These are phyloP conservation scores for Trametes versicolor DNA, from an alignment of 1,284 basidiomycete genomes.

Conservation along the genomic window DNA sequence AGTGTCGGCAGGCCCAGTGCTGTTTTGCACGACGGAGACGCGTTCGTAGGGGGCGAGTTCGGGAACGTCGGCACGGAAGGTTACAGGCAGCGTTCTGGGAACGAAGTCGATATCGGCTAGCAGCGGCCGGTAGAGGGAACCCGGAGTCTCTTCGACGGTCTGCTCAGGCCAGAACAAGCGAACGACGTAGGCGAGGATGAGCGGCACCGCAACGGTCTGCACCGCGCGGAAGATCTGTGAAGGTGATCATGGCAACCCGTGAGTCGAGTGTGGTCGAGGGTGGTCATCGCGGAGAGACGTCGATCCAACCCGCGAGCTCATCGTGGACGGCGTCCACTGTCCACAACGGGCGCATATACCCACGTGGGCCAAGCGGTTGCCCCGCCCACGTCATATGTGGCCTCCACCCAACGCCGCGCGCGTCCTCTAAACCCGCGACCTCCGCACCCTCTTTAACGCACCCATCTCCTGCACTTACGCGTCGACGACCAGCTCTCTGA, in stretches of 20 bases:
- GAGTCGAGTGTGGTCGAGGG: not conserved
- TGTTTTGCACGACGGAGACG: conserved; percentile 28
- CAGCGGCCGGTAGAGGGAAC: conserved; percentile 34
- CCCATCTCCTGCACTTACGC: conserved; percentile 10
- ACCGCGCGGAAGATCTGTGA: conserved; percentile 30
- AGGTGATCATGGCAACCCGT: conserved; percentile 31
- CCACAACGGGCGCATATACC: conserved; percentile 13
- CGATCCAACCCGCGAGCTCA: conserved; percentile 23
- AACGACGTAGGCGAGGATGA: conserved; percentile 27
- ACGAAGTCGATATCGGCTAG: conserved; percentile 38
- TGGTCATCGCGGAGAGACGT: conserved; percentile 18
- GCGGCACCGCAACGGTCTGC: conserved; percentile 36
- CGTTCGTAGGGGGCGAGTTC: conserved; percentile 33
- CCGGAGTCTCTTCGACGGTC: conserved; percentile 25
- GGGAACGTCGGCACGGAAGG: conserved; percentile 28
- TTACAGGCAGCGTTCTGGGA: conserved; percentile 34
- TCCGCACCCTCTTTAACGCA: conserved; percentile 14
- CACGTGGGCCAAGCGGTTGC: conserved; percentile 31
- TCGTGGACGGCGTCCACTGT: conserved; percentile 8
- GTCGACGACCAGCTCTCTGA: not conserved
- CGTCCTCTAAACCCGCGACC: conserved; percentile 20
- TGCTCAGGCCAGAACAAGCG: conserved; percentile 28
- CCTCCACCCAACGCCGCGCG: conserved; percentile 21
- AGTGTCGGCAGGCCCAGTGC: conserved; percentile 44
- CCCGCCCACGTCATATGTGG: conserved; percentile 43